Evolutionary conservation across 768 basidiomycete genomes (phyloP), one percentile per base, ranked within the genome.

Genomic region (Boletus sp.): DNA sequence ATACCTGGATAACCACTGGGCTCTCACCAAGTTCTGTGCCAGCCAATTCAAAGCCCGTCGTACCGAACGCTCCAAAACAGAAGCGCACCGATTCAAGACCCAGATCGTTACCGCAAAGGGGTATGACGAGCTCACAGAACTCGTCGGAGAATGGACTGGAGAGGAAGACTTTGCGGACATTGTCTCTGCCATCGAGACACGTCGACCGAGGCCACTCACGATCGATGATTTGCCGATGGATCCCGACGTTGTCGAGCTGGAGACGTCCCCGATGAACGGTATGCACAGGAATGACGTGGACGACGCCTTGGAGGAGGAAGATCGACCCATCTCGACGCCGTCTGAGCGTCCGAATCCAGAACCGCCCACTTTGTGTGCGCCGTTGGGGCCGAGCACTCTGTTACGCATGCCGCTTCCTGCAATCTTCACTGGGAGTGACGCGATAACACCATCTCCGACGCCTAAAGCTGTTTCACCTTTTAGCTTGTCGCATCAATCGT

Each of bases 11-110:
- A 88, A 94, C 63, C 79, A 88, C 64, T 95, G 84, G 82, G 76
- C 84, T 15, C 82, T 88, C 50, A 94, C 94, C 25, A 96, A 95
- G 67, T 95, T 93, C 72, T 91, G 93, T 61, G 73, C 90, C 27
- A 77, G 79, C 14, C 90, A 93, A 66, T 92, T 95, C 79, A 88
- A 87, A 64, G 85, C 84, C 3, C 69, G 78, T 3, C 82, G 84
- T 38, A 70, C 80, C 2, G 74, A 76, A 7, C 71, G 83, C 41
- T 79, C 75, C 34, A 90, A 87, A 63, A 70, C 77, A 1, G 81
- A 87, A 33, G 79, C 83, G 4, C 85, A 81, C 49, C 70, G 72
- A 3, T 70, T 85, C 44, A 79, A 80, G 47, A 77, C 83, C 17
- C 67, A 69, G 0, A 68, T 94, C 30, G 70, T 80, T 21, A 73